Percentiles rank a stretch among this genome's conserved stretches.
Conservation (phyloP, 257 asterid genomes). For the Scutellaria minor region DNA sequence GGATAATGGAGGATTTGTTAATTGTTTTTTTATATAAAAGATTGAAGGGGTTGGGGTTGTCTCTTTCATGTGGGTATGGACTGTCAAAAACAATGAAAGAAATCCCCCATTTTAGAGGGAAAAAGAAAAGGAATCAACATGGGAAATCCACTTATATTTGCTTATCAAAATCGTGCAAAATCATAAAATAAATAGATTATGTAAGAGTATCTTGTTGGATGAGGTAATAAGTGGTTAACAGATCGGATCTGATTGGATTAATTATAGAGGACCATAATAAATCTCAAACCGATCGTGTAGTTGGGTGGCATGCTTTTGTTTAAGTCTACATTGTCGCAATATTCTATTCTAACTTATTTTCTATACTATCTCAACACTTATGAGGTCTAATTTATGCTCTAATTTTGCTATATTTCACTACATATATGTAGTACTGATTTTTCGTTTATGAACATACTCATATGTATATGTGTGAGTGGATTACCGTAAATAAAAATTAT, state of each 20-base stretch:
- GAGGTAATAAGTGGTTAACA: slow-evolving; percentile 45
- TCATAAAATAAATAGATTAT: background rate
- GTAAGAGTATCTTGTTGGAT: slow-evolving; percentile 31
- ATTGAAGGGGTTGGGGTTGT: slow-evolving; percentile 32
- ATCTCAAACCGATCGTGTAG: slow-evolving; percentile 49
- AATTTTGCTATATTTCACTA: too few relatives aligned
- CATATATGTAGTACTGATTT: too few relatives aligned
- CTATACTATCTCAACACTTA: too few relatives aligned
- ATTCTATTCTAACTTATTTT: too few relatives aligned
- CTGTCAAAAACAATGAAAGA: slow-evolving; percentile 50
- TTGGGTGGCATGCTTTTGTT: slow-evolving; percentile 41
- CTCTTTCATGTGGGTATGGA: slow-evolving; percentile 36
- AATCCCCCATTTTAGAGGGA: slow-evolving; percentile 31
- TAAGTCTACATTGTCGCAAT: too few relatives aligned
- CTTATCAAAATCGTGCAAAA: background rate
- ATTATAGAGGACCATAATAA: slow-evolving; percentile 28
- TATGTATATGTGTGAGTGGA: too few relatives aligned
- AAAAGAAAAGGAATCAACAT: slow-evolving; percentile 30
- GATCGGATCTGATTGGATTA: slow-evolving; percentile 56
- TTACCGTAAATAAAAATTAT: too few relatives aligned
- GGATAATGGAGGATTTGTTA: slow-evolving; percentile 40
- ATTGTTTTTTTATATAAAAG: slow-evolving; percentile 24
- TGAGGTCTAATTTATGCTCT: too few relatives aligned
- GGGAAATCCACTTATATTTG: slow-evolving; percentile 37
- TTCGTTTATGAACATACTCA: too few relatives aligned